Evolutionary conservation across 2,329 filamentous ascomycete genomes (phyloP), one percentile per base, ranked within the genome.

Genomic region (Penicillium sp.): DNA sequence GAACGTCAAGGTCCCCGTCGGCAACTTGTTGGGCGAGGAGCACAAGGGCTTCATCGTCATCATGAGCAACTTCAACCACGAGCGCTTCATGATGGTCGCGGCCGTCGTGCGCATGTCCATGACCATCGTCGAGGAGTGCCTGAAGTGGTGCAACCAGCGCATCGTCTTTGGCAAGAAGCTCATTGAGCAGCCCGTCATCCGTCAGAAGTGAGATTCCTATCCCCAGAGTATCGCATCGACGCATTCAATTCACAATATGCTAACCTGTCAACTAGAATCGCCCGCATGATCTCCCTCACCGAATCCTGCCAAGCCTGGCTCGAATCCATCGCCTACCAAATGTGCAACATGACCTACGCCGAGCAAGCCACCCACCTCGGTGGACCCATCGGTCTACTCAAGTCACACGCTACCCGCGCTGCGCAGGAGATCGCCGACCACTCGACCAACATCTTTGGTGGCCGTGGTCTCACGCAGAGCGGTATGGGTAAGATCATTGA

Each of bases 61-160:
- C 71, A 83, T 95, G 72, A 87, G 85, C 78, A 96, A 96, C 79
- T 96, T 96, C 80, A 95, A 95, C 82, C 90, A 95, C 78, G 90
- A 92, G 79, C 84, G 90, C 35, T 92, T 89, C 83, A 88, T 84
- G 77, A 91, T 93, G 89, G 81, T 82, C 58, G 88, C 86, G 66
- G 86, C 79, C 53, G 86, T 88, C 3, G 82, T 88, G 60, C 87
- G 90, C 53, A 82, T 84, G 76, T 86, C 83, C 55, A 84, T 90
- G 63, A 83, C 84, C 1, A 84, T 94, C 14, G 87, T 91, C 12
- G 91, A 96, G 75, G 91, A 96, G 73, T 94, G 88, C 69, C 79
- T 96, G 63, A 95, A 95, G 75, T 96, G 92, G 92, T 83, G 88
- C 35, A 91, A 95, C 79, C 92, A 96, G 78, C 88, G 91, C 52